Evolutionary conservation across 2,329 filamentous ascomycete genomes (phyloP), one percentile per base, ranked within the genome.

Genomic region (Colletotrichum echinochloae): DNA sequence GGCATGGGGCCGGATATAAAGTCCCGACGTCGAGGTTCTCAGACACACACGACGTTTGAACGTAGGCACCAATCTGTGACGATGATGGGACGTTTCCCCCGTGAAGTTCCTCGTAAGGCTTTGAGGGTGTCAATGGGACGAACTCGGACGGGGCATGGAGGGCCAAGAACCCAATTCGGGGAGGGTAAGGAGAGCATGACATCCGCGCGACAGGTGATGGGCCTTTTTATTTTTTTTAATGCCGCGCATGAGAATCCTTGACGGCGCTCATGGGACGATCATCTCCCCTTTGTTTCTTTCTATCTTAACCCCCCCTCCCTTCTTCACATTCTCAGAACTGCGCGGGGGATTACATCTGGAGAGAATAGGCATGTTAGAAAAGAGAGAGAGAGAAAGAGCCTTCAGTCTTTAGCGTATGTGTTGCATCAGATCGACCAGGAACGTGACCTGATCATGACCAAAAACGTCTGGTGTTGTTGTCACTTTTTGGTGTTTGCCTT

Each of bases 241-340:
- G 41, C 54, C 41, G 63, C 54, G 63, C 54, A 65, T 65, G 33
- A 65, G 52, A 65, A 65, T 52, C 44, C 62, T 59, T 44, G 54
- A 33, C 46, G 54, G 26, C 3, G 20, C 35, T 18, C 14, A 14
- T 28, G 26, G 37, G 2, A 62, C 35, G 30, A 37, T 35, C 14
- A 2, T 12, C 14, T 5, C 5, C 5, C 51, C 8, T n/a, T 12
- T 12, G 4, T 16, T n/a, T 46, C 3, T 11, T 11, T n/a, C 1
- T 12, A 11, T 11, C 2, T 46, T n/a, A 2, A 9, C 9, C 2
- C 39, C 18, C 14, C 18, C 20, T n/a, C 7, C 0, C 11, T 14
- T 20, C 16, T 6, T 11, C 20, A 44, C 20, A 9, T 11, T 44
- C 20, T 44, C 11, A 8, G 55, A 16, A 12, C 26, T 7, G 55